A percentile compares a stretch with the other conserved stretches of the same genome.
phyloP scores from a whole-genome alignment of 345 rosid species.

The Camelina hispida region DNA sequence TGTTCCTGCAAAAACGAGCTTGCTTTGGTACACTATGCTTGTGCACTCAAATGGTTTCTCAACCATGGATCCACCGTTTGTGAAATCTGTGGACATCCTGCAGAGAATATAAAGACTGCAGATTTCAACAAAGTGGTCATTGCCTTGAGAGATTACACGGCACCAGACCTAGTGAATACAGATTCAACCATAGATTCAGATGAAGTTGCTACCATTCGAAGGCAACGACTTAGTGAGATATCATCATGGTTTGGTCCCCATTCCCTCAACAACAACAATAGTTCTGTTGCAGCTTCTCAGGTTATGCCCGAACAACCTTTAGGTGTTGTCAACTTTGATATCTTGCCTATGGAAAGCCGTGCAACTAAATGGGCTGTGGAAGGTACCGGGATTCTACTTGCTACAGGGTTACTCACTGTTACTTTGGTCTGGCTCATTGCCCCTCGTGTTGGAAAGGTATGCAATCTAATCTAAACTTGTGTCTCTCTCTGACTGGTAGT shows the following conservation, averaged over 20 bases:
- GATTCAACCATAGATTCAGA: conserved; percentile 71
- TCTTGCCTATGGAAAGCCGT: conserved; percentile 60
- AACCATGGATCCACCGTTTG: conserved; percentile 93
- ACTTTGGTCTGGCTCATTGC: conserved; percentile 97
- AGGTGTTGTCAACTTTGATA: conserved; percentile 57
- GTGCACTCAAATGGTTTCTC: conserved; percentile 97
- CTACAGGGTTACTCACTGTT: conserved; percentile 87
- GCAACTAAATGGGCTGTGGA: conserved; percentile 97
- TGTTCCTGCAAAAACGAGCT: conserved; percentile 94
- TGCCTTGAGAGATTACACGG: conserved; percentile 78
- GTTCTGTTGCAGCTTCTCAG: conserved; percentile 57
- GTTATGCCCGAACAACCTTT: conserved; percentile 69
- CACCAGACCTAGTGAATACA: conserved; percentile 53
- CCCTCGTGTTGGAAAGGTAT: conserved; percentile 97
- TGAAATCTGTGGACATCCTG: conserved; percentile 80
- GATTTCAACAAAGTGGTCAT: conserved; percentile 71
- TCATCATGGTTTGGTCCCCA: conserved; percentile 83
- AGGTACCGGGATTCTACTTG: conserved; percentile 93
- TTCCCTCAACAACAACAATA: conserved; percentile 43
- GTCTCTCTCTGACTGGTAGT: not conserved
- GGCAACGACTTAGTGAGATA: conserved; percentile 87
- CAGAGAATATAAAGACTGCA: conserved; percentile 59
- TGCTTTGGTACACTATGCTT: conserved; percentile 87
- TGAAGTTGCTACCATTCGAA: conserved; percentile 76
- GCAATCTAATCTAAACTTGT: not conserved